Percentiles rank a stretch among this genome's conserved stretches.
Evolutionary conservation across 177 flowering plant genomes (phyloP).

Genomic region (Telopea speciosissima): DNA sequence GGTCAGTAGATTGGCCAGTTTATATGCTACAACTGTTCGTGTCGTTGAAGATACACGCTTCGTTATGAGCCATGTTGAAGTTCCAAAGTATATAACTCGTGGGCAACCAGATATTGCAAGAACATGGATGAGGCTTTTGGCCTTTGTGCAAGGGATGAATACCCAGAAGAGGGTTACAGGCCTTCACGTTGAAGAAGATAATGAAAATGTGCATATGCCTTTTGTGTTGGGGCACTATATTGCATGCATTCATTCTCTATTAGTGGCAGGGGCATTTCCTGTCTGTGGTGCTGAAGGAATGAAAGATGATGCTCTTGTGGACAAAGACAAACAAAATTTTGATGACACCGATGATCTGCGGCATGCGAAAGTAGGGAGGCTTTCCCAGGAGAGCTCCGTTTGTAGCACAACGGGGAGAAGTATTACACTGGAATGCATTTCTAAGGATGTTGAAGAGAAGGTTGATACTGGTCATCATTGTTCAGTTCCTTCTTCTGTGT

Average conservation of each 20-base stretch:
- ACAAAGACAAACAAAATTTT: conserved; percentile 20
- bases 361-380: conserved; percentile 68
- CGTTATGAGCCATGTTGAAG: conserved; percentile 75
- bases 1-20: conserved; percentile 54
- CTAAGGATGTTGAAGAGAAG: conserved; percentile 25
- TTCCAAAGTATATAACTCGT: conserved; percentile 46
- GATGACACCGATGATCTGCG: conserved; percentile 48
- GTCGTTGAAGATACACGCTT: conserved; percentile 72
- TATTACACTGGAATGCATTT: conserved; percentile 16
- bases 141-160: conserved; percentile 87
- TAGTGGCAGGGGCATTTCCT: conserved; percentile 72
- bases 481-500: conserved; percentile 42
- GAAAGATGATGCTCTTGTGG: conserved; percentile 11
- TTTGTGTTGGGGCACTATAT: conserved; percentile 57
- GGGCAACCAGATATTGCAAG: conserved; percentile 47
- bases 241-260: conserved; percentile 52
- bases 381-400: conserved; percentile 70
- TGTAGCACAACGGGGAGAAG: conserved; percentile 43
- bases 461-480: conserved; percentile 15
- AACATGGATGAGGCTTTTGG: conserved; percentile 68
- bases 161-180: conserved; percentile 83
- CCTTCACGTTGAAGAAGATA: conserved; percentile 77
- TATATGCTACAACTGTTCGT: conserved; percentile 55
- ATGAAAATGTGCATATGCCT: conserved; percentile 54
- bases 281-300: conserved; percentile 17